Base-by-base conservation (phyloP, 2,329 filamentous ascomycete species). In the Hypoxylon sp. region DNA sequence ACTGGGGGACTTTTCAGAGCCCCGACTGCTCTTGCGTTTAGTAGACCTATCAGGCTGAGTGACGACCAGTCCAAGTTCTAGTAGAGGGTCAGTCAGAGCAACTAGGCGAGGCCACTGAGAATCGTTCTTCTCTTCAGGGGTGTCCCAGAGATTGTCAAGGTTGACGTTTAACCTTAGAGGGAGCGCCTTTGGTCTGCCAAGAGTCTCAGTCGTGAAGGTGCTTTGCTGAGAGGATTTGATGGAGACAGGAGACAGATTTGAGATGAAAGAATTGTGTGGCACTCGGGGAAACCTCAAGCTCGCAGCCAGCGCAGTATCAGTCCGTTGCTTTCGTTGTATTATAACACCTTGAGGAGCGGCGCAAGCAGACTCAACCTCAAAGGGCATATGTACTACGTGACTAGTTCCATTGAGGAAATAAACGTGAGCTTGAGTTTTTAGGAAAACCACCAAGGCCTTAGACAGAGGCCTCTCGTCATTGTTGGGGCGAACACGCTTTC, bases 361-460 rank as follows among this genome's bases (percentile, higher is more conserved):
- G 78, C 94, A 93, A 30, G 93, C 94, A 58, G 89, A 89, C 76
- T 97, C 93, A 45, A 98, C 92, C 80, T 98, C 94, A 76, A 99
- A 99, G 1, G 95, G 95, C 76, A 99, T 89, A 78, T 97, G 93
- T 51, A 98, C 86, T 64, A 97, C 89, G 85, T 99, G 93, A 76
- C 89, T 96, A 34, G 93, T 90, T 19, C 95, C 95, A 1, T 92
- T 89, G 38, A 98, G 86, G 77, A 97, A 98, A 83, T 94, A 97
- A 71, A 99, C 89, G 77, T 98, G 95, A 21, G 93, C 94, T 77
- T 98, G 95, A 0, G 93, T 94, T 80, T 93, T 94, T 71, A 99
- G 87, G 72, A 98, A 92, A 53, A 99, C 92, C 6, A 98, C 93
- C 67, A 99, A 82, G 3, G 95, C 94, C 75, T 90, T 86, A 45